Base-by-base conservation (phyloP, 768 basidiomycete species). In the Naganishia onofrii region DNA sequence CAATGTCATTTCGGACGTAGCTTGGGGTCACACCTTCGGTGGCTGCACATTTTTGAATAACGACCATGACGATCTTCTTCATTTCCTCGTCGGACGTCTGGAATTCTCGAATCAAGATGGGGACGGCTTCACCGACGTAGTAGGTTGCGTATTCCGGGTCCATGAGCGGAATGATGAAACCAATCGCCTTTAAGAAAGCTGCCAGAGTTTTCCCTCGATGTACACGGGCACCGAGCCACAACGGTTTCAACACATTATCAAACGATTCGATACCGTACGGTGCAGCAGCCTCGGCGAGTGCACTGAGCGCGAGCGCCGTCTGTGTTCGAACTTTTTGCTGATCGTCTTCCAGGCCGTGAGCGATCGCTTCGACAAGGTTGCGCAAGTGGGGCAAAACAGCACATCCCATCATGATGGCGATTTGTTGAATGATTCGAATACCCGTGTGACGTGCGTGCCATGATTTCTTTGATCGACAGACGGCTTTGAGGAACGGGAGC, bases 201-300 rank as follows among this genome's bases (percentile, higher is more conserved):
- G 93, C 93, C 38, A 96, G 85, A 71, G 91, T 91, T 80, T 95
- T 95, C 70, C 93, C 93, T 80, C 93, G 91, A 80, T 96, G 93
- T 65, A 92, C 87, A 82, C 92, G 89, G 76, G 94, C 93, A 82
- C 93, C 93, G 58, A 91, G 84, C 93, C 92, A 95, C 12, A 95
- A 83, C 13, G 93, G 92, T 82, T 93, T 93, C 76, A 96, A 85
- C 1, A 99, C 96, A 77, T 92, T 90, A 79, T 99, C 96, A 80
- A 99, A 99, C 3, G 95, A 97, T 80, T 99, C 96, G 81, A 99
- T 98, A 85, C 96, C 96, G 78, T 99, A 99, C 0, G 96, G 96
- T 0, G 95, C 94, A 19, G 96, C 87, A 23, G 96, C 94, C 81
- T 98, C 96, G 12, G 96, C 96, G 54, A 99, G 86, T 3, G 94